phyloP scores from a whole-genome alignment of 2,329 filamentous ascomycete genomes.

The Diaporthe sp. region DNA sequence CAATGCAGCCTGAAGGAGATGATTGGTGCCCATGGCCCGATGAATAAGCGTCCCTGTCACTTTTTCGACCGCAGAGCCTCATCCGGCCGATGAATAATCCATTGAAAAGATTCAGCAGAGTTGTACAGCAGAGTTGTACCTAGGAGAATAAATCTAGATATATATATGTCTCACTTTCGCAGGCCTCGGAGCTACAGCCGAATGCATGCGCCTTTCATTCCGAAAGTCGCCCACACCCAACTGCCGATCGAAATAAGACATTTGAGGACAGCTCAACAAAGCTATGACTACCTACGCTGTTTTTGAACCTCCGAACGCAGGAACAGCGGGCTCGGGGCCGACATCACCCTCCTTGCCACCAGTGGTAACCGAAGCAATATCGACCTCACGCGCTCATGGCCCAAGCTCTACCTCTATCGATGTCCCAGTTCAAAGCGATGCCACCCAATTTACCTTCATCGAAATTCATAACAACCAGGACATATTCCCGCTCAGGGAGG shows the following conservation, averaged over 20 bases:
- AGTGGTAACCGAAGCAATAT: neutral
- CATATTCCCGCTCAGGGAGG: neutral
- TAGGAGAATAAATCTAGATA: neutral
- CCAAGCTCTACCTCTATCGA: neutral
- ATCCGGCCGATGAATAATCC: no score
- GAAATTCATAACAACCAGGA: neutral
- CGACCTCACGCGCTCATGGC: neutral
- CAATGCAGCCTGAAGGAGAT: neutral
- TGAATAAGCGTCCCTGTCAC: no score
- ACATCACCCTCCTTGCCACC: neutral
- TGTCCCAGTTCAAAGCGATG: neutral
- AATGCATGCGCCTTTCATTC: neutral
- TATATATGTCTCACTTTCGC: neutral
- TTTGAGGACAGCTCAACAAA: neutral
- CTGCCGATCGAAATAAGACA: neutral
- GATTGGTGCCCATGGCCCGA: neutral
- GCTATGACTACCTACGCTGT: neutral
- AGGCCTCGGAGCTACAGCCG: neutral
- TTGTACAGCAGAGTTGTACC: neutral
- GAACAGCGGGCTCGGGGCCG: neutral
- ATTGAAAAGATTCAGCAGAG: neutral
- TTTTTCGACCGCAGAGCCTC: no score
- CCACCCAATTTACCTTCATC: neutral
- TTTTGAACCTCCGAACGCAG: neutral
- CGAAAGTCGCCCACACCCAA: neutral